These are phyloP conservation scores for Hevea brasiliensis DNA, from an alignment of 345 rosid genomes.

Conservation along the genomic window DNA sequence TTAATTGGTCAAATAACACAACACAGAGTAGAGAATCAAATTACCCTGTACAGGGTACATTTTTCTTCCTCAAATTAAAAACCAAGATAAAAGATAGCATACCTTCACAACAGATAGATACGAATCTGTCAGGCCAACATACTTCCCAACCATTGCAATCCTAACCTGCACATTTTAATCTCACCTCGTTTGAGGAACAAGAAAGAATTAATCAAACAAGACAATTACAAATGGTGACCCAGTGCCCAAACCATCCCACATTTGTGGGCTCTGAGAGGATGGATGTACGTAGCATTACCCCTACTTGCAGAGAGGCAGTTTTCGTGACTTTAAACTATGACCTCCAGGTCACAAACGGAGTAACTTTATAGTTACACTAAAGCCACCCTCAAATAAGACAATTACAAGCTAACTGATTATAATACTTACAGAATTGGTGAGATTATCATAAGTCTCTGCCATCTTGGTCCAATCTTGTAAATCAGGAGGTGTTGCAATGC, in stretches of 20 bases:
- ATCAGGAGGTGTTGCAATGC: constrained; percentile 30
- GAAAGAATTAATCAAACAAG: constrained; percentile 19
- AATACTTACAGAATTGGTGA: constrained; percentile 50
- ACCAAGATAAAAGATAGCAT: neutral
- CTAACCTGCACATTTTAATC: constrained; percentile 33
- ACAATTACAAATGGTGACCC: too few species aligned
- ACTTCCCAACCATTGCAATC: constrained; percentile 43
- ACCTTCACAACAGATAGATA: constrained; percentile 40
- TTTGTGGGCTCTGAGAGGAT: too few species aligned
- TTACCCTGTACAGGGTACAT: neutral
- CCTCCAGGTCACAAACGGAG: too few species aligned
- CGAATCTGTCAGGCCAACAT: constrained; percentile 41
- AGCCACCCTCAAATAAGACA: constrained; percentile 22
- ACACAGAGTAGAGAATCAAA: neutral
- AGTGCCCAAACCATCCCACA: too few species aligned
- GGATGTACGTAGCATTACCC: too few species aligned
- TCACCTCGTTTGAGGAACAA: constrained; percentile 26
- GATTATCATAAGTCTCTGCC: constrained; percentile 38
- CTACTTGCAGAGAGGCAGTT: too few species aligned
- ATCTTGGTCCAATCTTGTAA: constrained; percentile 38
- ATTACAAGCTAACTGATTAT: constrained; percentile 10
- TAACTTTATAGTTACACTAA: too few species aligned
- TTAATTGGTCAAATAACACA: neutral
- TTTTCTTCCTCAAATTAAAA: constrained; percentile 2
- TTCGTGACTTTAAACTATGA: too few species aligned